These are phyloP conservation scores for Pichia cephalocereana DNA, from an alignment of 805 yeast genomes.

Conservation along the genomic window DNA sequence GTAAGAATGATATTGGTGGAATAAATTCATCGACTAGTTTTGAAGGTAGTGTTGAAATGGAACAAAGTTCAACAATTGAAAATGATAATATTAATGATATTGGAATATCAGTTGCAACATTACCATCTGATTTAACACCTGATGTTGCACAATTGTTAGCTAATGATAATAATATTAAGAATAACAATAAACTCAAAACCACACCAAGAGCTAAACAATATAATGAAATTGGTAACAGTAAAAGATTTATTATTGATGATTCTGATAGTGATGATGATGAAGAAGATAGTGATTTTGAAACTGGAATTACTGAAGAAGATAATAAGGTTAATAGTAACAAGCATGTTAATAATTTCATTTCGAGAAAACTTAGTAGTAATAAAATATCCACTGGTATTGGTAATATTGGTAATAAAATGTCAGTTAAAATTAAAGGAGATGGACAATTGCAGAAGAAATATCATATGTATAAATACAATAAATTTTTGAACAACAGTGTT, in stretches of 20 bases:
- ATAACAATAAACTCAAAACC: neutral
- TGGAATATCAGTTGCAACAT: slow-evolving; percentile 9
- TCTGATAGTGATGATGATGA: slow-evolving; percentile 14
- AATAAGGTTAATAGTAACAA: neutral
- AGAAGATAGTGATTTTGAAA: neutral
- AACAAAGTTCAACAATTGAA: neutral
- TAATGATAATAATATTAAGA: neutral
- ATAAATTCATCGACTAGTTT: no score
- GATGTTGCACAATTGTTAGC: slow-evolving; percentile 14
- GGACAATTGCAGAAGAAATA: neutral
- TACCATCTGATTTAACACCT: slow-evolving; percentile 17
- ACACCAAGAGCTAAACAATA: neutral
- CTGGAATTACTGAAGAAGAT: neutral
- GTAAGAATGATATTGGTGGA: neutral
- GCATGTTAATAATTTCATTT: neutral
- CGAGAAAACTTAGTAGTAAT: neutral
- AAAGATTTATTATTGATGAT: slow-evolving; percentile 5
- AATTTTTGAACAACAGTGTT: neutral
- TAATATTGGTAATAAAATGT: neutral
- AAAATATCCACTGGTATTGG: neutral
- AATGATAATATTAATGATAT: neutral
- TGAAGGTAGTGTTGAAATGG: neutral
- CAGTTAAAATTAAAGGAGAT: neutral
- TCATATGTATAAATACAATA: neutral
- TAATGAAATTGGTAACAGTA: neutral